Percentiles rank a stretch among this genome's conserved stretches.
Conservation (phyloP, 2,329 filamentous ascomycete species). For the Phialophora expanda region DNA sequence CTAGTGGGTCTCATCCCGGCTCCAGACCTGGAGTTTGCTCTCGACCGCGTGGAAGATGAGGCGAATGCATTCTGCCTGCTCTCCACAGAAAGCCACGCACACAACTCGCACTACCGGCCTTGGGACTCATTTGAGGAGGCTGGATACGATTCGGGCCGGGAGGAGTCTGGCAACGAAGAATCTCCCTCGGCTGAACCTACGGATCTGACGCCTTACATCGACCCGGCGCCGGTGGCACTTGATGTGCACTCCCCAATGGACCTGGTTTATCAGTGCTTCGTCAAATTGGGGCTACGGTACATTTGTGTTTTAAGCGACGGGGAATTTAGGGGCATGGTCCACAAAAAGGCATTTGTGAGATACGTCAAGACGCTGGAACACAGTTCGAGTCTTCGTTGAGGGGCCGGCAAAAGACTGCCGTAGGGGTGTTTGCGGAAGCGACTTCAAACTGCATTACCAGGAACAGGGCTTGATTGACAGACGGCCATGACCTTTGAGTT, state of each 20-base stretch:
- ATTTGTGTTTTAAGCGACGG: constrained; percentile 88
- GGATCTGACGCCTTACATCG: constrained; percentile 89
- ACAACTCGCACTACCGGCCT: constrained; percentile 43
- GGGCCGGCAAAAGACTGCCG: not conserved
- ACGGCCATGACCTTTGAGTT: not conserved
- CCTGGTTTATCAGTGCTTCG: constrained; percentile 94
- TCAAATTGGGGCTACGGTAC: constrained; percentile 89
- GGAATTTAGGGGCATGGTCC: constrained; percentile 86
- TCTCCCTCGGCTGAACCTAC: constrained; percentile 67
- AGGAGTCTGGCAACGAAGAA: constrained; percentile 64
- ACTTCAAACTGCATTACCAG: not conserved
- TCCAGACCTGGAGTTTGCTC: constrained; percentile 88
- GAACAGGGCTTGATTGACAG: not conserved
- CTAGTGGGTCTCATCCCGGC: constrained; percentile 91
- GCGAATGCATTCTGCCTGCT: constrained; percentile 76
- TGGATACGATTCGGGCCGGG: constrained; percentile 60
- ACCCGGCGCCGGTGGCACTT: constrained; percentile 84
- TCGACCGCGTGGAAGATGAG: constrained; percentile 78
- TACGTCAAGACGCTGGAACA: constrained; percentile 86
- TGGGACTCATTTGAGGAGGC: constrained; percentile 34
- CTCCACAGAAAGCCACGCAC: constrained; percentile 63
- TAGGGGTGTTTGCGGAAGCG: not conserved
- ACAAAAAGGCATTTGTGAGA: constrained; percentile 96
- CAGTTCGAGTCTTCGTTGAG: constrained; percentile 11
- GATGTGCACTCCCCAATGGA: constrained; percentile 92